Percentiles rank a stretch among this genome's conserved stretches.
Evolutionary conservation across 2,329 filamentous ascomycete genomes (phyloP).

Genomic region (Akanthomyces uredinophilus): DNA sequence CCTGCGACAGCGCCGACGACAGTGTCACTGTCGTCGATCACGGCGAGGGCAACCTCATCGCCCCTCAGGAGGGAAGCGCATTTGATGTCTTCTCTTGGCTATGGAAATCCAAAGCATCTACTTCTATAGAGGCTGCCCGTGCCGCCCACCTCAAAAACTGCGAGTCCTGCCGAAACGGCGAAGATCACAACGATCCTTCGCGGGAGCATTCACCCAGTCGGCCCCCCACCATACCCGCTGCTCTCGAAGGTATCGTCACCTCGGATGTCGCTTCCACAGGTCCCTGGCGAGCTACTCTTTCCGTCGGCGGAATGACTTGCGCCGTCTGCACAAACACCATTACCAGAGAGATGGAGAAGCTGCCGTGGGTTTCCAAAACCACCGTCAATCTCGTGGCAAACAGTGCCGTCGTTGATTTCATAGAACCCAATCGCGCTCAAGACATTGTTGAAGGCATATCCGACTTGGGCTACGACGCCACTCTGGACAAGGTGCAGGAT

Average conservation of each 20-base stretch:
- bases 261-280: neutral
- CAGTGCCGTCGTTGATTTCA: conserved; percentile 57
- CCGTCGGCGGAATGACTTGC: conserved; percentile 70
- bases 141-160: conserved; percentile 35
- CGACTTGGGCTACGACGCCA: conserved; percentile 61
- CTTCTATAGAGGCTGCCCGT: conserved; percentile 20
- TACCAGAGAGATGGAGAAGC: conserved; percentile 51
- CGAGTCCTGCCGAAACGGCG: conserved; percentile 28
- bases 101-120: conserved; percentile 25
- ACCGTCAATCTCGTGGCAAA: conserved; percentile 63
- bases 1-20: conserved; percentile 26
- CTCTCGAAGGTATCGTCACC: neutral
- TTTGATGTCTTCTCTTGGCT: conserved; percentile 29
- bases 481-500: conserved; percentile 46
- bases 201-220: neutral
- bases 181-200: conserved; percentile 12
- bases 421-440: conserved; percentile 26
- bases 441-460: conserved; percentile 46
- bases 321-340: conserved; percentile 62
- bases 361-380: conserved; percentile 52
- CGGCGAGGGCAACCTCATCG: conserved; percentile 22
- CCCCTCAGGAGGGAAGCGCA: conserved; percentile 19
- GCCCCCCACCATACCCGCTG: neutral
- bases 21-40: conserved; percentile 20
- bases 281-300: conserved; percentile 47